Evolutionary conservation across 106 monocot species (phyloP).

Genomic region (Dendrobium catenatum): DNA sequence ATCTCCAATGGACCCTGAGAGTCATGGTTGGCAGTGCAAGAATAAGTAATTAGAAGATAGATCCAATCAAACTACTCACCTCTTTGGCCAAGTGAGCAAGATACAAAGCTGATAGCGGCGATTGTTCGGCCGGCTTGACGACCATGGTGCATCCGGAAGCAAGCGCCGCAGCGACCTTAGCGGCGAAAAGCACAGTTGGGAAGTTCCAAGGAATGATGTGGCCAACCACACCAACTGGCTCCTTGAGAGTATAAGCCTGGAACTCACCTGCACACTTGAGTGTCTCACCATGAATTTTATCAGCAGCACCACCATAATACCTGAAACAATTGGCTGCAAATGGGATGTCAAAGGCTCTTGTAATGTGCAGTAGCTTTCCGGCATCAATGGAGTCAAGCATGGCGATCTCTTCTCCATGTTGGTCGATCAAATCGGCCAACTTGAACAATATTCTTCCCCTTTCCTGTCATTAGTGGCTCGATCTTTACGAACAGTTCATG

Average conservation of each 20-base stretch:
- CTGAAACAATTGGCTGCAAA: constrained; percentile 12
- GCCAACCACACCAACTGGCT: constrained; percentile 66
- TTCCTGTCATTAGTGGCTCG: constrained; percentile 14
- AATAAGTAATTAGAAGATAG: neutral
- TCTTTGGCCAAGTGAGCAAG: constrained; percentile 50
- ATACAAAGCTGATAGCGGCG: constrained; percentile 52
- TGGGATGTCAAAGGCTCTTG: constrained; percentile 34
- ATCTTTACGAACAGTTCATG: neutral
- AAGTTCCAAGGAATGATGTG: constrained; percentile 71
- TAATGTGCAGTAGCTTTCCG: constrained; percentile 34
- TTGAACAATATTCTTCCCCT: constrained; percentile 52
- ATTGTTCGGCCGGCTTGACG: constrained; percentile 78
- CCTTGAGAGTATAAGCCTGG: constrained; percentile 60
- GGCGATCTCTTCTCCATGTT: constrained; percentile 38
- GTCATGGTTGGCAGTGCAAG: too few relatives aligned
- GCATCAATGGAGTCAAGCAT: constrained; percentile 46
- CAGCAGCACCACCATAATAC: constrained; percentile 59
- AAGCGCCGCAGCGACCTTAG: constrained; percentile 43
- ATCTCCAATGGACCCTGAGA: too few relatives aligned
- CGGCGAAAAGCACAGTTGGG: constrained; percentile 46
- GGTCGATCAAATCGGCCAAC: constrained; percentile 52
- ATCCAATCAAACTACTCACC: constrained; percentile 12
- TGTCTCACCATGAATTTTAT: constrained; percentile 64
- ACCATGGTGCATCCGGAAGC: constrained; percentile 77
- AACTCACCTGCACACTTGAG: constrained; percentile 28